Evolutionary conservation across 495 filamentous ascomycete species (phyloP), one percentile per base, ranked within the genome.

Genomic region (Chaetomium fimeti): DNA sequence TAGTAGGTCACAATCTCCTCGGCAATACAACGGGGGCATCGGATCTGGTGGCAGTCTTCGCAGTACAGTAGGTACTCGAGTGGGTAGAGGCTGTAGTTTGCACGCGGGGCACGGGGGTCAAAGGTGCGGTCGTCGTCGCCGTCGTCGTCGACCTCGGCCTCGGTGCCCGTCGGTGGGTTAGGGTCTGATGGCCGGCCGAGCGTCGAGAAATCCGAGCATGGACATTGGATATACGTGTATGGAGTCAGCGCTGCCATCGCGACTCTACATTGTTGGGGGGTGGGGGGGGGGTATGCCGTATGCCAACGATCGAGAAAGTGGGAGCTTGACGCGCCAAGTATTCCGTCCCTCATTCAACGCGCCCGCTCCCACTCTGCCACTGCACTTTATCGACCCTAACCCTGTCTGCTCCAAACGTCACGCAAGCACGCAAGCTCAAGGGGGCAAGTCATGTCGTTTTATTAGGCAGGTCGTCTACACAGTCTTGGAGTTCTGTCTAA

Each of bases 21-120:
- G 25, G 88, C 81, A 22, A 92, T 91, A 72, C 94, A 98, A 74
- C 92, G 83, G 8, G 92, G 91, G 71, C 94, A 98, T 66, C 93
- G 88, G 60, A 98, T 93, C 77, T 96, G 88, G 67, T 94, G 91
- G 74, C 94, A 98, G 73, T 97, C 95, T 71, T 96, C 92, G 77
- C 94, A 98, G 76, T 92, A 98, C 13, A 96, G 82, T 9, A 98
- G 85, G 70, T 94, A 90, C 69, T 98, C 92, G n/a, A 96, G 85
- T 0, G 93, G 92, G 74, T 92, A 97, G 40, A 98, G 81, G 47
- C 90, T 90, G 79, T 89, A 97, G 72, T 90, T 93, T 40, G 93
- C 88, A 7, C 95, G 86, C 2, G 90, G 85, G 36, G 88, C 87
- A 47, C 89, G 84, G 0, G 95, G 92, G 69, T 98, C 89, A 72